Evolutionary conservation across 1,284 basidiomycete genomes (phyloP).

Genomic region (Ustilago crameri): DNA sequence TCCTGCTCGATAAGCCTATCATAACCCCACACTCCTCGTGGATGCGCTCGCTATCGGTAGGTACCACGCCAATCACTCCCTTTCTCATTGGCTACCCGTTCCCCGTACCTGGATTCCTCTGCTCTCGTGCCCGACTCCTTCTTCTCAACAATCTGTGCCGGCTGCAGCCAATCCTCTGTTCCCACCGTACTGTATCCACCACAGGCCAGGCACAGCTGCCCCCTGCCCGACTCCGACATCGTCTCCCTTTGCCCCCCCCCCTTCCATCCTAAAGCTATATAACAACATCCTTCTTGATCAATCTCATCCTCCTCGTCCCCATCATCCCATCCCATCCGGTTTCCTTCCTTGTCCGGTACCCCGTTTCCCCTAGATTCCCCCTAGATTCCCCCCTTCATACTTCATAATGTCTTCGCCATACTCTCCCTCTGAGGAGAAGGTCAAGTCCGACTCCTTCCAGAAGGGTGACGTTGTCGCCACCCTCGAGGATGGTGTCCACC

Average conservation of each 20-base stretch:
- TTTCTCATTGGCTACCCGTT: constrained; percentile 34
- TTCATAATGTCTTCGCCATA: constrained; percentile 29
- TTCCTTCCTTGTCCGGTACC: background rate
- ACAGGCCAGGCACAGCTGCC: background rate
- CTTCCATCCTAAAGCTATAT: constrained; percentile 22
- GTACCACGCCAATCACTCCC: background rate
- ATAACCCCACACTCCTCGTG: constrained; percentile 20
- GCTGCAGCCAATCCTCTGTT: background rate
- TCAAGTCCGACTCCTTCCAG: constrained; percentile 34
- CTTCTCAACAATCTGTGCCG: background rate
- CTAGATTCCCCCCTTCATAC: constrained; percentile 1
- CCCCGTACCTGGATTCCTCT: constrained; percentile 12
- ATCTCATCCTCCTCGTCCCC: background rate
- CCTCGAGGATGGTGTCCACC: constrained; percentile 39
- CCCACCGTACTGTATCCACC: background rate
- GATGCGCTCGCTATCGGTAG: constrained; percentile 25
- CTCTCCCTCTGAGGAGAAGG: constrained; percentile 36
- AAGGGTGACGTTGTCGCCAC: constrained; percentile 35
- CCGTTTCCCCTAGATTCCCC: background rate
- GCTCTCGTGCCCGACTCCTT: constrained; percentile 6
- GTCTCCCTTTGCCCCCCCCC: background rate
- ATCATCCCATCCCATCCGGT: background rate
- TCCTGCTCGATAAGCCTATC: constrained; percentile 21
- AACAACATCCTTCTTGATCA: background rate
- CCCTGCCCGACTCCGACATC: background rate